phyloP scores from a whole-genome alignment of 1,284 basidiomycete genomes.

The Moniliophthora roreri region DNA sequence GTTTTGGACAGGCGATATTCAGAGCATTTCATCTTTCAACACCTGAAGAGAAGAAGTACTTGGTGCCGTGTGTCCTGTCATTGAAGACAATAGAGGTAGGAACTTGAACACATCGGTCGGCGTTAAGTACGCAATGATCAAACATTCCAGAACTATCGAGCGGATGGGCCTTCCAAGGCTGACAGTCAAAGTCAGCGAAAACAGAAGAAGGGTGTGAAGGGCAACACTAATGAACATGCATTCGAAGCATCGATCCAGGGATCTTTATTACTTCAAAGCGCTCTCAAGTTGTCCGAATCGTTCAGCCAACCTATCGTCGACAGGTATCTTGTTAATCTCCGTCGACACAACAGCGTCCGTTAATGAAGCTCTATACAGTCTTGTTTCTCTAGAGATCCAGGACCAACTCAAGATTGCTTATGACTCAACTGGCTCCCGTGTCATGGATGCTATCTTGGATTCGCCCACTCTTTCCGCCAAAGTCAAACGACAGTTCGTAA shows the following conservation, averaged over 20 bases:
- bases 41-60: conserved; percentile 40
- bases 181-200: conserved; percentile 15
- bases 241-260: conserved; percentile 79
- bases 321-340: conserved; percentile 44
- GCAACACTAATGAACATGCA: conserved; percentile 21
- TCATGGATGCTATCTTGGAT: conserved; percentile 79
- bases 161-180: conserved; percentile 35
- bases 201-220: conserved; percentile 19
- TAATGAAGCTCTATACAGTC: conserved; percentile 36
- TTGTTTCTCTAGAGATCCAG: conserved; percentile 58
- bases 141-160: neutral
- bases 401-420: conserved; percentile 70
- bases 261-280: conserved; percentile 79
- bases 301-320: conserved; percentile 67
- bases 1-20: conserved; percentile 49
- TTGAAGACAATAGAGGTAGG: conserved; percentile 59
- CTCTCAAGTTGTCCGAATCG: conserved; percentile 67
- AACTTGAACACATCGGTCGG: neutral
- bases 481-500: conserved; percentile 69
- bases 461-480: conserved; percentile 67
- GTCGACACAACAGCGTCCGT: conserved; percentile 2
- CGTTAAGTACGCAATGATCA: no score
- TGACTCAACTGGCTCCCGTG: conserved; percentile 74
- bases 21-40: conserved; percentile 58
- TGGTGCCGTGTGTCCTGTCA: conserved; percentile 68